These are phyloP conservation scores for Picea sitchensis DNA, from an alignment of 75 land plant genomes.

Conservation along the genomic window DNA sequence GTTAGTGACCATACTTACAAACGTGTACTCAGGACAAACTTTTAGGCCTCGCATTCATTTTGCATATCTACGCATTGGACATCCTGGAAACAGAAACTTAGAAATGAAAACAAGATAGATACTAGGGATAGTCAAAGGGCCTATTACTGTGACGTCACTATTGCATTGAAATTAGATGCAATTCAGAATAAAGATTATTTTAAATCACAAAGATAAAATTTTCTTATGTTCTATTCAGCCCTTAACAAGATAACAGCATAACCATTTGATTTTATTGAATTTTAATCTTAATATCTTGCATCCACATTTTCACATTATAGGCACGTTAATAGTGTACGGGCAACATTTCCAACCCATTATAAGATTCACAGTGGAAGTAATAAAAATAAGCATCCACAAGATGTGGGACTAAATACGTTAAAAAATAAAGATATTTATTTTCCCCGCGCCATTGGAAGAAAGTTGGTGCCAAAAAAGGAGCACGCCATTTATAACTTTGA, in stretches of 20 bases:
- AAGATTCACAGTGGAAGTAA: not conserved
- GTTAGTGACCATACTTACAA: not conserved
- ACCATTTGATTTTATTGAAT: not conserved
- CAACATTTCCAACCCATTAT: not conserved
- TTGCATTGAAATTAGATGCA: not conserved
- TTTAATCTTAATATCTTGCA: not conserved
- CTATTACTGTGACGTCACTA: not conserved
- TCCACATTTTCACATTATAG: not conserved
- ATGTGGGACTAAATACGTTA: not conserved
- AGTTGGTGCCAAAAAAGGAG: not conserved
- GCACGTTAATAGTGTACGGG: not conserved
- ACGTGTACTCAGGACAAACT: not conserved
- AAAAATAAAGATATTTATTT: not conserved
- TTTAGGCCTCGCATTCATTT: not conserved
- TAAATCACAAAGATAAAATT: not conserved
- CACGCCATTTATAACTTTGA: slow-evolving; percentile 63
- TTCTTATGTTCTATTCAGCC: not conserved
- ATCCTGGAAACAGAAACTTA: not conserved
- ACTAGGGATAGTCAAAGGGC: not conserved
- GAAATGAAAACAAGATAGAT: not conserved
- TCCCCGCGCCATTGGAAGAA: not conserved
- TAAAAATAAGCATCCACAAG: not conserved
- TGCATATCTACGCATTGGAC: not conserved
- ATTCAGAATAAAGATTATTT: not conserved
- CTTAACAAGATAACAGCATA: not conserved